Evolutionary conservation across 1,284 basidiomycete species (phyloP).

Genomic region (Coniophora puteana): DNA sequence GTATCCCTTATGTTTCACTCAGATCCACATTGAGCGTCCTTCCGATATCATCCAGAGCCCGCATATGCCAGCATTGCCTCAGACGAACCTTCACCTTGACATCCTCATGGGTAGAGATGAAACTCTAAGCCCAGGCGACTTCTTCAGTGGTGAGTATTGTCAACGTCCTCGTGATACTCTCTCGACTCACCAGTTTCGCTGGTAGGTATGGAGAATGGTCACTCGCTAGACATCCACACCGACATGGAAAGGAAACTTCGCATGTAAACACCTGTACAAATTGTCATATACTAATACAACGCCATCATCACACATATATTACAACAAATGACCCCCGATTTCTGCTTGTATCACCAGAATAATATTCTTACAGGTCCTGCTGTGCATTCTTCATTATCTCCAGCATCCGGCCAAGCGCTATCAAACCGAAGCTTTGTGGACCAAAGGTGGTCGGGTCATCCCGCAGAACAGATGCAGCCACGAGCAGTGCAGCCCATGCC

Average conservation of each 20-base stretch:
- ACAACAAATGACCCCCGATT: too few relatives aligned
- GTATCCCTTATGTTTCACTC: constrained; percentile 21
- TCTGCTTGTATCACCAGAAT: too few relatives aligned
- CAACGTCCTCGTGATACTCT: not conserved
- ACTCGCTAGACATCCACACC: constrained; percentile 58
- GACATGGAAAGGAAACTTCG: constrained; percentile 72
- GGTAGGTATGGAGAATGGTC: constrained; percentile 49
- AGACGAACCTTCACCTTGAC: constrained; percentile 83
- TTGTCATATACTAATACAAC: too few relatives aligned
- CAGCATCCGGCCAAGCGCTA: constrained; percentile 37
- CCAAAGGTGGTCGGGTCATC: constrained; percentile 29
- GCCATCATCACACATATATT: too few relatives aligned
- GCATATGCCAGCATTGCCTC: constrained; percentile 59
- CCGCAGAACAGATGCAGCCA: constrained; percentile 25
- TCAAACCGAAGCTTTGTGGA: constrained; percentile 37
- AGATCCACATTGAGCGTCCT: constrained; percentile 3
- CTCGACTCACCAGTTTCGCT: constrained; percentile 7
- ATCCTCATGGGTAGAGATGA: constrained; percentile 91
- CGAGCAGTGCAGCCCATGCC: constrained; percentile 36
- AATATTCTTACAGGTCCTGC: constrained; percentile 9
- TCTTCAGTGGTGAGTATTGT: constrained; percentile 62
- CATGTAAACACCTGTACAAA: too few relatives aligned
- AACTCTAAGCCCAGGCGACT: constrained; percentile 66
- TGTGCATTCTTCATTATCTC: constrained; percentile 29
- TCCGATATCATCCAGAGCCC: constrained; percentile 60